Base-by-base conservation (phyloP, 1,284 basidiomycete species). In the Trichosporon sp. region DNA sequence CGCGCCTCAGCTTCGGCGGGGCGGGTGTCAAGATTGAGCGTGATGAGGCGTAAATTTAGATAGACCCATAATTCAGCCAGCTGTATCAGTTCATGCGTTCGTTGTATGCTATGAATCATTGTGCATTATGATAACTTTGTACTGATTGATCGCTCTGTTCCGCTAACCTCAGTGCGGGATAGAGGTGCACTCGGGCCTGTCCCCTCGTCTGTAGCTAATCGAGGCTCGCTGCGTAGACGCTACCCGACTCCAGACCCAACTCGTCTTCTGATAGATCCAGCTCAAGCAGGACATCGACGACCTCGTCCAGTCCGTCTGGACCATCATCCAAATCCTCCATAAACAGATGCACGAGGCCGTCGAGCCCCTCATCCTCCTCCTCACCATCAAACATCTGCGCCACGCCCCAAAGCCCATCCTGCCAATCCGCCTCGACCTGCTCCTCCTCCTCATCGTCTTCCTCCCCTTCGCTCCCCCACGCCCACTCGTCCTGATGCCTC, bases 1-100 rank as follows among this genome's bases (percentile, higher is more conserved):
- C 71, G 12, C 31, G 70, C 16, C 59, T 71, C 46, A 69, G 65
- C 43, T 56, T 71, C 14, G 70, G 70, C 56, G 12, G n/a, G 7
- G 40, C 19, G n/a, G 19, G 19, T 7, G 66, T 59, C 14, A 59
- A 59, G 56, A 14, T 35, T 59, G 56, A 59, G 56, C 48, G 38
- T 40, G 59, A 32, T 32, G 59, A 61, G 12, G n/a, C n/a, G n/a
- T n/a, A n/a, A n/a, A n/a, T n/a, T n/a, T 35, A 32, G 59, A 54
- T 14, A 21, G 2, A 14, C 14, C 48, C 16, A 19, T 48, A n/a
- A 8, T 6, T 35, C 5, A 40, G 38, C 11, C 38, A 10, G 11
- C 38, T 40, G 38, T 40, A 40, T 40, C 7, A 5, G 38, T 2
- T 40, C 38, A 54, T n/a, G n/a, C n/a, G n/a, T n/a, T n/a, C n/a